Evolutionary conservation across 225 moss, liverwort and hornwort genomes (phyloP).

Genomic region (Polytrichum formosum): DNA sequence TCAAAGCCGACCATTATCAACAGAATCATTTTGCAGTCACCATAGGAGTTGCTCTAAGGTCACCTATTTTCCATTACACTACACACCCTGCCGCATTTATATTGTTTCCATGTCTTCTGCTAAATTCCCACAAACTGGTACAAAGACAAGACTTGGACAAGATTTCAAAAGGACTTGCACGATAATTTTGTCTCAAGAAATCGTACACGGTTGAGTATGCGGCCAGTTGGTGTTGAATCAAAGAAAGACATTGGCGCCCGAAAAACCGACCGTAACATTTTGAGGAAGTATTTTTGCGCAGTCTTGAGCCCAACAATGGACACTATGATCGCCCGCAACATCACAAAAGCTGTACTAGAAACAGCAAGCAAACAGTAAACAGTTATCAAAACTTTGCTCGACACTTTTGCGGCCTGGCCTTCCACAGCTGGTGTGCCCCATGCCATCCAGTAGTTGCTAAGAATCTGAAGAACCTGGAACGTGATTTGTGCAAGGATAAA

Average conservation of each 20-base stretch:
- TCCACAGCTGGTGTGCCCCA: conserved; percentile 41
- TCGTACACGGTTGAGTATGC: conserved; percentile 68
- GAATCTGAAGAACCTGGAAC: conserved; percentile 38
- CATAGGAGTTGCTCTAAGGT: too few relatives aligned
- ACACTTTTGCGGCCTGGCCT: conserved; percentile 21
- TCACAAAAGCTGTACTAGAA: conserved; percentile 31
- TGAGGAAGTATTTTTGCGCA: conserved; percentile 59
- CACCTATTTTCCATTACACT: too few relatives aligned
- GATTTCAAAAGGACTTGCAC: too few relatives aligned
- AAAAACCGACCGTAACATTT: conserved; percentile 65
- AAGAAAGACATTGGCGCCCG: conserved; percentile 82
- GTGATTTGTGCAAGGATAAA: conserved; percentile 33
- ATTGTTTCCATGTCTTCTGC: too few relatives aligned
- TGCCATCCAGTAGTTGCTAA: conserved; percentile 62
- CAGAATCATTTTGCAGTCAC: too few relatives aligned
- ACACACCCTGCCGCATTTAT: too few relatives aligned
- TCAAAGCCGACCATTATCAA: too few relatives aligned
- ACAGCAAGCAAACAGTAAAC: conserved; percentile 50
- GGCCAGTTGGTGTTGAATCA: conserved; percentile 71
- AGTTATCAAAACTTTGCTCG: conserved; percentile 39
- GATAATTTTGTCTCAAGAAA: too few relatives aligned
- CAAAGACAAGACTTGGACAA: too few relatives aligned
- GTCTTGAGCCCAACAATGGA: conserved; percentile 55
- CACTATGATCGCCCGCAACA: conserved; percentile 31
- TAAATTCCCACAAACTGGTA: too few relatives aligned